These are phyloP conservation scores for Coprinellus aureogranulatus DNA, from an alignment of 768 basidiomycete genomes.

Conservation along the genomic window DNA sequence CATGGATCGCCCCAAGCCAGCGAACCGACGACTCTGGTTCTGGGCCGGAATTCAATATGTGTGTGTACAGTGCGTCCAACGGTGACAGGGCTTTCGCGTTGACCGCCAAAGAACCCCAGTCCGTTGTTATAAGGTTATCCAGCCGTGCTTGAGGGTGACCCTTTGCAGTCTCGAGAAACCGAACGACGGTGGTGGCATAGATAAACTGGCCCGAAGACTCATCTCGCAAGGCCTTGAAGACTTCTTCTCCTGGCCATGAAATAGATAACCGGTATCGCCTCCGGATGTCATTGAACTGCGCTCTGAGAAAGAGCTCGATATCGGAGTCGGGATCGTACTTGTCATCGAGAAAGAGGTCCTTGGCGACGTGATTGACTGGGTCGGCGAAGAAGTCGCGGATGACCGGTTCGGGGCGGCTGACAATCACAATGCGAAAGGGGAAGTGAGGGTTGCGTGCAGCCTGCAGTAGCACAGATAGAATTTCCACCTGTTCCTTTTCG, in stretches of 20 bases:
- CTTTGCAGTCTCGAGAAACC: slow-evolving; percentile 5
- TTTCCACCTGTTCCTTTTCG: background rate
- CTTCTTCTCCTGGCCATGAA: slow-evolving; percentile 1
- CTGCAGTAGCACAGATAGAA: slow-evolving; percentile 4
- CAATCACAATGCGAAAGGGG: slow-evolving; percentile 4
- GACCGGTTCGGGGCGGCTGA: slow-evolving; percentile 6
- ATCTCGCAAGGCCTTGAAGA: background rate
- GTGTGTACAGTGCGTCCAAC: slow-evolving; percentile 1
- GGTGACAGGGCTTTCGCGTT: background rate
- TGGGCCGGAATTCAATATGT: background rate
- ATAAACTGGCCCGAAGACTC: slow-evolving; percentile 16
- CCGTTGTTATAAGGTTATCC: background rate
- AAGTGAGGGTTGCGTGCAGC: background rate
- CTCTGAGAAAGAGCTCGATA: background rate
- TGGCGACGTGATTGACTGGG: background rate
- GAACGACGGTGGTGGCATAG: slow-evolving; percentile 14
- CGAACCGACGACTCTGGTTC: background rate
- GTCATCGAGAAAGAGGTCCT: slow-evolving; percentile 3
- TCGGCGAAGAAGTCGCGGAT: background rate
- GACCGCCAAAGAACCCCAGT: too few species aligned
- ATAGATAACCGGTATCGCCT: slow-evolving; percentile 1
- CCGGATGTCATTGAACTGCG: background rate
- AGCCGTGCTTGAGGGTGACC: slow-evolving; percentile 9
- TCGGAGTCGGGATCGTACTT: background rate
- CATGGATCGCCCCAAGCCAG: background rate